phyloP scores from a whole-genome alignment of 106 monocot species.

The Platanthera guangdongensis region DNA sequence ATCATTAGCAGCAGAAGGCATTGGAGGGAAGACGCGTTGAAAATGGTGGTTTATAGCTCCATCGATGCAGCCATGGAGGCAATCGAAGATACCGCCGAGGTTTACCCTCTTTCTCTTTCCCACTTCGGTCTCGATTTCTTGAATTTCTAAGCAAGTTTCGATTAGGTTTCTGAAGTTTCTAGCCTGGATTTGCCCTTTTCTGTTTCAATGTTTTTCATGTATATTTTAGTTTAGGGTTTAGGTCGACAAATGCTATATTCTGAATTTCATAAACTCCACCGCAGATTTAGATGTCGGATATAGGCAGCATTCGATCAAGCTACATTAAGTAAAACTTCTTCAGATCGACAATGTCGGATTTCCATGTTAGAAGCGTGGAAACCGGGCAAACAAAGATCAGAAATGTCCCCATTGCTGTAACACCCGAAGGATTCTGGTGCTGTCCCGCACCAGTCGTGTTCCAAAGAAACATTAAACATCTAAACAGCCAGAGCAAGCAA shows the following conservation, averaged over 20 bases:
- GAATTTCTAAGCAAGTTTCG: neutral
- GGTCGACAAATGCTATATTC: conserved; percentile 2
- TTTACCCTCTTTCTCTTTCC: neutral
- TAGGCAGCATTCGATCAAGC: neutral
- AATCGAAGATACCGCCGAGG: neutral
- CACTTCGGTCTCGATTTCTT: neutral
- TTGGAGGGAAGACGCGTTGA: neutral
- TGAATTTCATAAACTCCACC: neutral
- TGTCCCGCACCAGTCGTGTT: conserved; percentile 85
- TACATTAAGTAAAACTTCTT: conserved; percentile 1
- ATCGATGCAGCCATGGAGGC: neutral
- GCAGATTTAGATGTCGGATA: conserved; percentile 5
- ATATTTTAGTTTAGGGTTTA: neutral
- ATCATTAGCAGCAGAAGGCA: conserved; percentile 13
- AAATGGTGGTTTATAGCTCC: neutral
- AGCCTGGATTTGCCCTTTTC: neutral
- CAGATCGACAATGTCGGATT: conserved; percentile 33
- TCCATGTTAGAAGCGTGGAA: conserved; percentile 47
- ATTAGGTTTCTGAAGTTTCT: neutral
- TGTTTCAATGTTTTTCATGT: neutral
- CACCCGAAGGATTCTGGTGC: conserved; percentile 98
- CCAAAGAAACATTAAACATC: conserved; percentile 84
- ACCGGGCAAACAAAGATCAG: conserved; percentile 63
- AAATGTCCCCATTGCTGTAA: conserved; percentile 94
- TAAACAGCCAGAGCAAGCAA: conserved; percentile 37